Base-by-base conservation (phyloP, 768 basidiomycete genomes). In the Strobilomyces dryophilus region DNA sequence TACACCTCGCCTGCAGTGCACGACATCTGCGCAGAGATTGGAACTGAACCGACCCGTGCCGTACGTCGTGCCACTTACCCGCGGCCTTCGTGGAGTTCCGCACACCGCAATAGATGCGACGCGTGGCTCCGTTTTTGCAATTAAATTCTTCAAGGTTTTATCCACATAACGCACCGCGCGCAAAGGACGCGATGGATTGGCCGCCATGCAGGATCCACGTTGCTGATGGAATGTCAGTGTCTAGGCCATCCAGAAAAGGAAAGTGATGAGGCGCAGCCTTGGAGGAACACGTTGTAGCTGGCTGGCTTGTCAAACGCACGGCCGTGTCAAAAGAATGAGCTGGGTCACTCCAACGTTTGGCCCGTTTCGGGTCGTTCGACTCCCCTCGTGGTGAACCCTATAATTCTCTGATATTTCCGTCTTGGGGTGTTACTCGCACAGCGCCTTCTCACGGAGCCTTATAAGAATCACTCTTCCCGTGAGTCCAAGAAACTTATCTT, bases 401-500 rank as follows among this genome's bases (percentile, higher is more conserved):
- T 52, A 54, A 52, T 48, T 51, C 49, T 27, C 49, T 49, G 46
- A 47, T 57, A 66, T 55, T 55, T 49, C 54, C n/a, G 40, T 56
- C 56, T 45, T 42, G 45, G 46, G 45, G 51, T 46, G 32, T 37
- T 35, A 40, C 35, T 29, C 4, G 24, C n/a, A 60, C 65, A 71
- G 63, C 64, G 69, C 67, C 67, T 69, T 58, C 47, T 39, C 27
- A 51, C 55, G 54, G 41, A 53, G 42, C 52, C 44, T 27, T 70
- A 70, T 66, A 69, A 69, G 47, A 61, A 52, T 51, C 56, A 42
- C 45, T 20, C 47, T 47, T 43, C 34, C 42, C 42, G 59, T 52
- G 57, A 56, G 59, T 26, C 26, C 42, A 56, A 57, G 46, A 57
- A 52, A 45, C 27, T 24, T 55, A 56, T 61, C 55, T 17, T 51